Base-by-base conservation (phyloP, 345 rosid genomes). In the Sonneratia alba region DNA sequence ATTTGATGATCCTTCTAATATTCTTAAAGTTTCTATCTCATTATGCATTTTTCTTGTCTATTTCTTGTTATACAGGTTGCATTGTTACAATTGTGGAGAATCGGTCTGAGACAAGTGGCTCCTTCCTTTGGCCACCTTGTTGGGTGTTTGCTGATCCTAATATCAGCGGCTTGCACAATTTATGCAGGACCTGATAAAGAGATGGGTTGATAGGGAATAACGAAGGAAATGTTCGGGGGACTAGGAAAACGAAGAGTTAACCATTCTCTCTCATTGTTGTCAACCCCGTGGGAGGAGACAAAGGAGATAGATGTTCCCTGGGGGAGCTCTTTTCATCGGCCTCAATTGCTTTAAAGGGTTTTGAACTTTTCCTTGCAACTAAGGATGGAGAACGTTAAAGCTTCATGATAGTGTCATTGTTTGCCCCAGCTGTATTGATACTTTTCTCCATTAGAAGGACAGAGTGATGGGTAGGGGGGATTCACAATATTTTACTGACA, bases 151-250 rank as follows among this genome's bases (percentile, higher is more conserved):
- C 90, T 93, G 59, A 83, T 89, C 76, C 59, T 89, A 73, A 63
- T 88, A 68, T 93, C 97, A 3, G 85, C 87, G 37, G 79, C 81
- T 71, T 86, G 76, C 81, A 93, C 94, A 47, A 53, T 91, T 43
- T 88, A 81, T 74, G 45, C 74, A 65, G 97, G 94, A 71, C 96
- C 94, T 13, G 90, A 89, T 59, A 91, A 83, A 71, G 98, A 93
- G 72, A 77, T 73, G 1, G 90, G 84, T 72, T 85, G 83, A 84
- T 56, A 13, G 18, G 32, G 68, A 61, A 72, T 3, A 68, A 2
- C 15, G 38, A 40, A 6, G 21, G 32, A 11, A 67, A 32, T 9
- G 0, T 42, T 5, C 45, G 16, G 14, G 15, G 6, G 55, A 5
- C 16, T 18, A 42, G 36, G 70, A n/a, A 47, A 43, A 4, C 18